These are phyloP conservation scores for Leishmania braziliensis DNA, from an alignment of 208 protist species.

Conservation along the genomic window DNA sequence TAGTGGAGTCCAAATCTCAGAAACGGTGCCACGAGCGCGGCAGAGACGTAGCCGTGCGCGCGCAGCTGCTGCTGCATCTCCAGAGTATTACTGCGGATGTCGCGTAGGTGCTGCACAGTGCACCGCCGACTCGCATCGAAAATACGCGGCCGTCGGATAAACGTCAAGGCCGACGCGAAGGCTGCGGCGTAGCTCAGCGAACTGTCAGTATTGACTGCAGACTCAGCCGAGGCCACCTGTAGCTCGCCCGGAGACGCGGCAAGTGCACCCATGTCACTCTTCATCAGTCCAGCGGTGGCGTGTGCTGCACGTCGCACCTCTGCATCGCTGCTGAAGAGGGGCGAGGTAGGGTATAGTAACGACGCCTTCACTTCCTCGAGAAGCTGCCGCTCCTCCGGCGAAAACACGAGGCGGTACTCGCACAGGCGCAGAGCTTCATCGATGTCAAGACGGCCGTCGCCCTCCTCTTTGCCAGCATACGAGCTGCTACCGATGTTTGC, in stretches of 20 bases:
- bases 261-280: background rate
- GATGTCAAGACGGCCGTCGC: background rate
- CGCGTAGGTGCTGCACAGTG: slow-evolving; percentile 12
- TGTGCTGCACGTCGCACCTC: background rate
- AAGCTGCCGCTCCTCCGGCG: slow-evolving; percentile 41
- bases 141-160: slow-evolving; percentile 9
- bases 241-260: background rate
- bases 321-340: background rate
- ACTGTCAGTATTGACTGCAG: background rate
- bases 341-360: background rate
- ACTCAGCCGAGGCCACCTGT: background rate
- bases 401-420: slow-evolving; percentile 52
- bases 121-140: background rate
- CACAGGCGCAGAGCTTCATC: slow-evolving; percentile 29
- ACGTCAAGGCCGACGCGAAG: slow-evolving; percentile 22
- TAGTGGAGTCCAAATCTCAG: slow-evolving; percentile 21
- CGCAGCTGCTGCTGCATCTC: slow-evolving; percentile 15
- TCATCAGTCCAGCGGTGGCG: background rate
- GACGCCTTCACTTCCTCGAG: slow-evolving; percentile 22
- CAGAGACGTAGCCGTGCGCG: slow-evolving; percentile 19
- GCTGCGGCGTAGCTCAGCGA: slow-evolving; percentile 6
- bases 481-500: background rate
- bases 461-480: background rate
- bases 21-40: slow-evolving; percentile 19
- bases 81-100: slow-evolving; percentile 5